Percentiles rank a stretch among this genome's conserved stretches.
Evolutionary conservation across 352 stramenopile species (phyloP).

Genomic region (Phytophthora boehmeriae): DNA sequence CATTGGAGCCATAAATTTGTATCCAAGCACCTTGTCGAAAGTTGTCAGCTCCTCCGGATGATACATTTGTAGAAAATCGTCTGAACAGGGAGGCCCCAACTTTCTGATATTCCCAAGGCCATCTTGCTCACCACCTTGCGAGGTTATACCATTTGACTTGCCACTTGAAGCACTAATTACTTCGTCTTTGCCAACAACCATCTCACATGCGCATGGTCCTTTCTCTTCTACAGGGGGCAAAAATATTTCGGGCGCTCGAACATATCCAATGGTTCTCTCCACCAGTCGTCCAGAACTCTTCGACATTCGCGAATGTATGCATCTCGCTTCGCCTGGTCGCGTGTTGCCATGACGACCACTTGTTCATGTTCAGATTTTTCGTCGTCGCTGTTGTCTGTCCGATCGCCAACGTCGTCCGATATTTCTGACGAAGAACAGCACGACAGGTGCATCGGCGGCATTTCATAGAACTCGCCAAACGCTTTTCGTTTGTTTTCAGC

Average conservation of each 20-base stretch:
- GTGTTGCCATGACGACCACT: conserved; percentile 22
- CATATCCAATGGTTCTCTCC: conserved; percentile 75
- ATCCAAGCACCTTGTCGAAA: conserved; percentile 85
- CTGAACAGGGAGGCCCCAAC: conserved; percentile 44
- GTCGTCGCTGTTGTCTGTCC: conserved; percentile 30
- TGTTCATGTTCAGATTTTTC: conserved; percentile 34
- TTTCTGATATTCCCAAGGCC: conserved; percentile 21
- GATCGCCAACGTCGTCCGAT: conserved; percentile 38
- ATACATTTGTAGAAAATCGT: conserved; percentile 87
- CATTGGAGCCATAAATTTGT: conserved; percentile 89
- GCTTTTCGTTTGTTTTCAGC: conserved; percentile 64
- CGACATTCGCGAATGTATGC: conserved; percentile 83
- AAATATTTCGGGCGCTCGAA: conserved; percentile 69
- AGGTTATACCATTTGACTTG: conserved; percentile 2
- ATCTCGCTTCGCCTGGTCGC: conserved; percentile 64
- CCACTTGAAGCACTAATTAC: conserved; percentile 11
- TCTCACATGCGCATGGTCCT: conserved; percentile 25
- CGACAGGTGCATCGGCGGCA: conserved; percentile 33
- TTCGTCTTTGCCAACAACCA: conserved; percentile 26
- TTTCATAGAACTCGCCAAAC: conserved; percentile 36
- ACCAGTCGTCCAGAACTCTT: conserved; percentile 84
- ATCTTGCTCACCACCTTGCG: conserved; percentile 1
- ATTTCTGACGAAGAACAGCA: conserved; percentile 42
- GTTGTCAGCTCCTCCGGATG: conserved; percentile 85
- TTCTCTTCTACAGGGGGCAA: conserved; percentile 28